Evolutionary conservation across 2,329 filamentous ascomycete genomes (phyloP).

Genomic region (Phyllosticta citriasiana): DNA sequence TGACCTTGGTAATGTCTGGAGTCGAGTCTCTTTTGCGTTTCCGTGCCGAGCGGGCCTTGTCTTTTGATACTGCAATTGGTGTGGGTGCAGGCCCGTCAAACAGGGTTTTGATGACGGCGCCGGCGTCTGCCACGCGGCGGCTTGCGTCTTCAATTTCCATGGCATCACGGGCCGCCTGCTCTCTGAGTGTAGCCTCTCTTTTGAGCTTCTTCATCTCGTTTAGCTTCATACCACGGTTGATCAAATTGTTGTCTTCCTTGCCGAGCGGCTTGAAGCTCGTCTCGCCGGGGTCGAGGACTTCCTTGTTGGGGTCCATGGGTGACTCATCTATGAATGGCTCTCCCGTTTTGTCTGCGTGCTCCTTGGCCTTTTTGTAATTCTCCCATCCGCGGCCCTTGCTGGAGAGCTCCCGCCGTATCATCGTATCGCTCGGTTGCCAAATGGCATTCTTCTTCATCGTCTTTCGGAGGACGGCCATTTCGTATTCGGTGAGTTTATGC

Average conservation of each 20-base stretch:
- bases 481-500: slow-evolving; percentile 56
- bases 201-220: slow-evolving; percentile 71
- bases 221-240: slow-evolving; percentile 66
- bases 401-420: slow-evolving; percentile 72
- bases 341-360: slow-evolving; percentile 53
- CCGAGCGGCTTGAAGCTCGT: slow-evolving; percentile 47
- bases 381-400: slow-evolving; percentile 49
- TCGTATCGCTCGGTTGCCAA: slow-evolving; percentile 75
- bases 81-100: slow-evolving; percentile 5
- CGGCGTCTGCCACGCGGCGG: slow-evolving; percentile 20
- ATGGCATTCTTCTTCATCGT: slow-evolving; percentile 87
- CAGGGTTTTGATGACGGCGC: slow-evolving; percentile 10
- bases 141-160: slow-evolving; percentile 27
- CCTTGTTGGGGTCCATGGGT: slow-evolving; percentile 15
- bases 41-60: slow-evolving; percentile 19
- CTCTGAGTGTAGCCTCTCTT: slow-evolving; percentile 47
- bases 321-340: slow-evolving; percentile 52
- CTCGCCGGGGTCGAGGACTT: slow-evolving; percentile 48
- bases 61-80: slow-evolving; percentile 2
- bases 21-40: slow-evolving; percentile 49
- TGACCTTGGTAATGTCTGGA: slow-evolving; percentile 19
- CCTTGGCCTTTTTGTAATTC: slow-evolving; percentile 47
- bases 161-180: slow-evolving; percentile 37
- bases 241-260: slow-evolving; percentile 52
- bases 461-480: slow-evolving; percentile 64